Base-by-base conservation (phyloP, 495 filamentous ascomycete genomes). In the Antarctomyces pellizariae region DNA sequence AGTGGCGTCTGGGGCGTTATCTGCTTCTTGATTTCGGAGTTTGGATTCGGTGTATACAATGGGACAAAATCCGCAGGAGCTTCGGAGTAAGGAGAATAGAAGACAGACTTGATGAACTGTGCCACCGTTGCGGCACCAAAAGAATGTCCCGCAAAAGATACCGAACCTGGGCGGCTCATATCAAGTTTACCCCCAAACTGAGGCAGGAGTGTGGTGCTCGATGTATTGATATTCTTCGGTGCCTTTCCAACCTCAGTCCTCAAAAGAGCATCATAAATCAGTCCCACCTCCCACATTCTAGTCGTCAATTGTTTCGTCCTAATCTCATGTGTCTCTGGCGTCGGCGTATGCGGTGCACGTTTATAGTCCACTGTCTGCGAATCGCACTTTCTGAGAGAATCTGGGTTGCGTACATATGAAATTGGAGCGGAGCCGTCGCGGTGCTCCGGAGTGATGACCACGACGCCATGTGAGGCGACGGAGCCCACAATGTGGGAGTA, bases 371-470 rank as follows among this genome's bases (percentile, higher is more conserved):
- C 34, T 20, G 42, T 47, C 6, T 43, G 44, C 20, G 31, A 38
- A 3, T 8, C 12, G 14, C 39, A 44, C 25, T 31, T 44, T 5
- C 38, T 45, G 14, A 35, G 26, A 25, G 46, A 44, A 14, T 35
- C 44, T 5, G 49, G 46, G 16, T 58, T 46, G 3, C 61, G 57
- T 22, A 84, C 49, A 31, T 64, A 62, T 0, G 70, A 60, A 16
- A 77, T 55, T 2, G 74, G 67, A 2, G 64, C 58, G 33, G 63
- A 75, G 16, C 72, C 72, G 36, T 84, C 76, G 14, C 77, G 52
- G 37, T 83, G 76, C 29, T 84, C 77, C 1, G 71, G 61, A 9
- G 72, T 74, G 18, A 78, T 45, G 1, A 83, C 77, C 5, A 82
- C 62, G 6, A 78, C 50, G 10, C 77, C 77, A 39, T 80, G 59